Base-by-base conservation (phyloP, 169 alveolate species). In the Plasmodium relictum region DNA sequence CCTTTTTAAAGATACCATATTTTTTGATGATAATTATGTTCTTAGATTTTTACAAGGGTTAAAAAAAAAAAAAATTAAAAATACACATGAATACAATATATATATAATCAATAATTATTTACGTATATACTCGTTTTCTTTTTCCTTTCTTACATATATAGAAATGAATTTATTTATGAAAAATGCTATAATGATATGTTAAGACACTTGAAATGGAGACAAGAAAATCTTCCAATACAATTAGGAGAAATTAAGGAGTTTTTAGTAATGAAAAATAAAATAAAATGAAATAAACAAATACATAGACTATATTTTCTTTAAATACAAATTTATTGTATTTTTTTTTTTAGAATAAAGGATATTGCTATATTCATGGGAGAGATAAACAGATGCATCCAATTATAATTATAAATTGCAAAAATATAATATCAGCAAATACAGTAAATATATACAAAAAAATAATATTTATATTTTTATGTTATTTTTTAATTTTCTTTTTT, bases 371-470 rank as follows among this genome's bases (percentile, higher is more conserved):
- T 52, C 95, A 92, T 56, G 96, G 96, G 37, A 58, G 96, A 50
- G 96, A 93, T 73, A 89, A 87, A 59, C 88, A 90, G 20, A 92
- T 92, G 95, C 93, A 94, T 52, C 96, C 96, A 3, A 74, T 93
- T 9, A 88, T 93, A n/a, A 83, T 93, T 16, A 76, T 93, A 16
- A 89, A 76, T 37, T 76, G 88, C 48, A 76, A 76, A 76, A 62
- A 50, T 41, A 56, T 76, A 39, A 76, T 76, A 7, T 18, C 88
- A 16, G 62, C 74, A 6, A 63, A 37, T 41, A 12, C 88, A 45
- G 88, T 61, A 74, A 74, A 54, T 22, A 58, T 3, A 24, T 18
- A 9, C 9, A 14, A n/a, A 69, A 14, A 1, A 16, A 26, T 61
- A 20, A 5, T 5, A 6, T 59, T 16, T 59, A 20, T 59, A 20